Evolutionary conservation across 2,329 filamentous ascomycete species (phyloP).

Genomic region (Onygena corvina): DNA sequence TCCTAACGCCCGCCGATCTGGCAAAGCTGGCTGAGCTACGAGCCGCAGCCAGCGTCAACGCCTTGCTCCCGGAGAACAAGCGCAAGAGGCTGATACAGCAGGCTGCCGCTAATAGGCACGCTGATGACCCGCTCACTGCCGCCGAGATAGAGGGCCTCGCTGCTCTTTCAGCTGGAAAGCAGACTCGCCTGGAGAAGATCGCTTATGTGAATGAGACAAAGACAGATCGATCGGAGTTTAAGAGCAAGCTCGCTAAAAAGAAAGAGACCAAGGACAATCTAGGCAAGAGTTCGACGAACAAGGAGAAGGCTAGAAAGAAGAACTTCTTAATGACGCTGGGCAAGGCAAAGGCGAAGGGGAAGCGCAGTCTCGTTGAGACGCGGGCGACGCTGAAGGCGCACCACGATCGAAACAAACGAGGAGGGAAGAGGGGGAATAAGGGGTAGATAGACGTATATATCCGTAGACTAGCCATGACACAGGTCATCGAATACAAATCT

Average conservation of each 20-base stretch:
- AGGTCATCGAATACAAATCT: not conserved
- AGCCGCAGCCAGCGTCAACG: slow-evolving; percentile 57
- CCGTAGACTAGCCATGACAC: not conserved
- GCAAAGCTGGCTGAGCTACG: slow-evolving; percentile 85
- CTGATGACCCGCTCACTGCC: slow-evolving; percentile 80
- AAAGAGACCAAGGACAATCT: slow-evolving; percentile 76
- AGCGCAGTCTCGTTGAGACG: slow-evolving; percentile 81
- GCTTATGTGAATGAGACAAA: slow-evolving; percentile 74
- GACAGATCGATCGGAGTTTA: slow-evolving; percentile 64
- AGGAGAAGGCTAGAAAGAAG: slow-evolving; percentile 93
- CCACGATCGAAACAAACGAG: slow-evolving; percentile 68
- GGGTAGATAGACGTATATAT: not conserved
- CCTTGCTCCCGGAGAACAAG: slow-evolving; percentile 40
- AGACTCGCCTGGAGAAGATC: slow-evolving; percentile 79
- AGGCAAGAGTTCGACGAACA: slow-evolving; percentile 94
- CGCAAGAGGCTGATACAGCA: slow-evolving; percentile 32
- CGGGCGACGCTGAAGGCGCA: slow-evolving; percentile 69
- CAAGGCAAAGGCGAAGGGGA: slow-evolving; percentile 91
- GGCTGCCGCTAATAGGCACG: slow-evolving; percentile 48
- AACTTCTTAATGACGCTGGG: slow-evolving; percentile 97
- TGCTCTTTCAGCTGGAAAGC: slow-evolving; percentile 57
- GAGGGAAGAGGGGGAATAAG: slow-evolving; percentile 65
- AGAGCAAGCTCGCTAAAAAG: slow-evolving; percentile 69
- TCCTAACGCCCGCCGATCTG: slow-evolving; percentile 92
- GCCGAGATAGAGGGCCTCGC: slow-evolving; percentile 83